Evolutionary conservation across 352 stramenopile genomes (phyloP).

Genomic region (Blastocystis sp.): DNA sequence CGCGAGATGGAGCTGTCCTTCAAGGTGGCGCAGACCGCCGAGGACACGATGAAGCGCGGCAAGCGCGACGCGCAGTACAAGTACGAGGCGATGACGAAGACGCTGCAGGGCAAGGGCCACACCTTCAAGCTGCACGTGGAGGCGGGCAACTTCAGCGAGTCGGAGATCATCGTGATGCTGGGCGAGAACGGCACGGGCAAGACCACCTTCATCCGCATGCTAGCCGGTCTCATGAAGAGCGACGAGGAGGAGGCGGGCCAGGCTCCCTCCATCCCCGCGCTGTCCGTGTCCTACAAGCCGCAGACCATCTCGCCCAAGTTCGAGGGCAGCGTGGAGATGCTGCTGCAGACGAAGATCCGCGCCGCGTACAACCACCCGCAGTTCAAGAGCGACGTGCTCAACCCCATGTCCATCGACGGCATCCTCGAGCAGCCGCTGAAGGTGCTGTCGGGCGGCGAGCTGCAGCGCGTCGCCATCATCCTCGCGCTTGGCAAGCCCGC

Average conservation of each 20-base stretch:
- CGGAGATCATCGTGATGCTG: slow-evolving; percentile 97
- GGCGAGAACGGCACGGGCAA: slow-evolving; percentile 99
- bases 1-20: slow-evolving; percentile 95
- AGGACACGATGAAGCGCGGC: slow-evolving; percentile 77
- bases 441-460: slow-evolving; percentile 94
- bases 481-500: slow-evolving; percentile 93
- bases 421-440: slow-evolving; percentile 97
- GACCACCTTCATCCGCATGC: slow-evolving; percentile 99
- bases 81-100: slow-evolving; percentile 98
- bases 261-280: slow-evolving; percentile 49
- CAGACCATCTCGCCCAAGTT: slow-evolving; percentile 96
- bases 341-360: slow-evolving; percentile 94
- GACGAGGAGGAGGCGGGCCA: slow-evolving; percentile 83
- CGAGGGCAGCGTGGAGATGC: slow-evolving; percentile 89
- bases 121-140: slow-evolving; percentile 97
- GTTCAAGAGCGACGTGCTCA: slow-evolving; percentile 97
- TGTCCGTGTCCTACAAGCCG: slow-evolving; percentile 92
- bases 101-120: slow-evolving; percentile 87
- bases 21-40: slow-evolving; percentile 90
- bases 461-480: slow-evolving; percentile 96
- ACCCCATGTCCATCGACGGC: slow-evolving; percentile 92
- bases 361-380: slow-evolving; percentile 94
- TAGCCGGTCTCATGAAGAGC: slow-evolving; percentile 94
- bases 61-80: slow-evolving; percentile 76
- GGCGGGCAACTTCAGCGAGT: slow-evolving; percentile 91